These are phyloP conservation scores for Ogataea hybrid DNA, from an alignment of 1,139 yeast genomes.

Conservation along the genomic window DNA sequence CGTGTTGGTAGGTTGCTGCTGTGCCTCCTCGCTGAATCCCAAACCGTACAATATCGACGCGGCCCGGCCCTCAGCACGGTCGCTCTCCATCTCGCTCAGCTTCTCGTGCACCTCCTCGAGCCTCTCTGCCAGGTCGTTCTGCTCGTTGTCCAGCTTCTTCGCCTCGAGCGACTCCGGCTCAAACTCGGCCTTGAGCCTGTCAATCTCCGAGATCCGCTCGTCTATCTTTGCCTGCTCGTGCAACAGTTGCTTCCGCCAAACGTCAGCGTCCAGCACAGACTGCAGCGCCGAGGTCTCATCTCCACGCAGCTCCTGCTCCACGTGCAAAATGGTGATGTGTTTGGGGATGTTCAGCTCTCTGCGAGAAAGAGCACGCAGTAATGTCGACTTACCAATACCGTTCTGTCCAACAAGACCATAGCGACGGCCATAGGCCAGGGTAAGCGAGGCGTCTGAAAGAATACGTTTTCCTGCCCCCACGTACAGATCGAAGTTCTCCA, in stretches of 20 bases:
- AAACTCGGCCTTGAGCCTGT: slow-evolving; percentile 61
- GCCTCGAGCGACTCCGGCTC: slow-evolving; percentile 84
- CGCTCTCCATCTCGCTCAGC: slow-evolving; percentile 89
- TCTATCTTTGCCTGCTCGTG: slow-evolving; percentile 73
- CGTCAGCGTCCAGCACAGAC: slow-evolving; percentile 96
- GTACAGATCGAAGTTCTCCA: slow-evolving; percentile 88
- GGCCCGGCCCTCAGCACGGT: slow-evolving; percentile 96
- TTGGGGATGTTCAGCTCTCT: slow-evolving; percentile 93
- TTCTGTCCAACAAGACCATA: slow-evolving; percentile 98
- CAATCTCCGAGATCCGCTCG: slow-evolving; percentile 74
- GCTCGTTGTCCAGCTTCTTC: slow-evolving; percentile 81
- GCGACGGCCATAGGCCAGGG: slow-evolving; percentile 88
- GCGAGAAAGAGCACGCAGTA: slow-evolving; percentile 83
- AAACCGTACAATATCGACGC: slow-evolving; percentile 92
- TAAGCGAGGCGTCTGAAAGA: slow-evolving; percentile 80
- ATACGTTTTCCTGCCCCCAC: slow-evolving; percentile 97
- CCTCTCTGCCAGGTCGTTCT: slow-evolving; percentile 78
- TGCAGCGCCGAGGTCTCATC: slow-evolving; percentile 89
- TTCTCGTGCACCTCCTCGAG: slow-evolving; percentile 79
- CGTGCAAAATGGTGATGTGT: slow-evolving; percentile 92
- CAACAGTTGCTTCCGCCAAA: slow-evolving; percentile 90
- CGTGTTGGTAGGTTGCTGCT: slow-evolving; percentile 75
- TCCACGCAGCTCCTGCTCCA: slow-evolving; percentile 94
- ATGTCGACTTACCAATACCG: slow-evolving; percentile 98
- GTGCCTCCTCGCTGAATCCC: slow-evolving; percentile 90